A percentile compares a stretch with the other conserved stretches of the same genome.
Evolutionary conservation across 2,329 filamentous ascomycete genomes (phyloP).

Genomic region (Aspergillus udagawae): DNA sequence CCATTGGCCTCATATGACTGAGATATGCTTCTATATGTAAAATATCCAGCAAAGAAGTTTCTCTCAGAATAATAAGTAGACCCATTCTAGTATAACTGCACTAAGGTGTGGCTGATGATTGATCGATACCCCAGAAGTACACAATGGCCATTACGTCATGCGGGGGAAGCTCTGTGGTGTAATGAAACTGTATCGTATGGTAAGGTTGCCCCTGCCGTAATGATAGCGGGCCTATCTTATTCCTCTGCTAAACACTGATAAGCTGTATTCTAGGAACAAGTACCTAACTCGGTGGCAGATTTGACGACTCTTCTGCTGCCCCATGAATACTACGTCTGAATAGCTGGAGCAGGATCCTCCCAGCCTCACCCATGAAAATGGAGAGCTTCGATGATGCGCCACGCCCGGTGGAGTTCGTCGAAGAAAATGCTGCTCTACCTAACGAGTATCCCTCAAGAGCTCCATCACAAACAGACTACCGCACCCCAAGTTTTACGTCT

Average conservation of each 20-base stretch:
- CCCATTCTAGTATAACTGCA: too few species aligned
- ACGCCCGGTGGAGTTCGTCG: conserved; percentile 21
- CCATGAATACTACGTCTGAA: neutral
- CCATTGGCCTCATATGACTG: too few species aligned
- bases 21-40: too few species aligned
- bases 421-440: conserved; percentile 16
- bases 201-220: too few species aligned
- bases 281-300: neutral
- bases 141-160: neutral
- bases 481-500: conserved; percentile 9
- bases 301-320: neutral
- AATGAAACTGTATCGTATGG: too few species aligned
- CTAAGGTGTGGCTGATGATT: too few species aligned
- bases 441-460: conserved; percentile 18
- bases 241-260: neutral
- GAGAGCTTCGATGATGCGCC: conserved; percentile 39
- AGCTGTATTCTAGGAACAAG: neutral
- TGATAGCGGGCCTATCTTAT: too few species aligned
- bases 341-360: neutral
- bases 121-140: neutral
- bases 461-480: conserved; percentile 14
- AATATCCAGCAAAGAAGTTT: too few species aligned
- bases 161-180: neutral
- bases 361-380: conserved; percentile 20
- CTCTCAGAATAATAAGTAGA: too few species aligned